Evolutionary conservation across 345 rosid species (phyloP).

Genomic region (Mercurialis annua): DNA sequence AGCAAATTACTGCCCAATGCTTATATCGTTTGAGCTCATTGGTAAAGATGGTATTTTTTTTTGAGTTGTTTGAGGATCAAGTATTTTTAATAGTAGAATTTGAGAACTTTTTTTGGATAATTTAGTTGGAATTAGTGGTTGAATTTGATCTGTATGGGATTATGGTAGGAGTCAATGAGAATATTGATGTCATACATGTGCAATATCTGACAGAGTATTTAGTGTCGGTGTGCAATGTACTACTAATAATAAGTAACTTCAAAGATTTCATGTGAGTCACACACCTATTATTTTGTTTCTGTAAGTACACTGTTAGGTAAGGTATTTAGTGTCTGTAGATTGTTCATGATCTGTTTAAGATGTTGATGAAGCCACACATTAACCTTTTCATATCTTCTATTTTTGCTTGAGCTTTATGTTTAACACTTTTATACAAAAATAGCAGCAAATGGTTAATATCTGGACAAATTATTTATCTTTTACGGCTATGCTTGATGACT

Average conservation of each 20-base stretch:
- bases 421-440: not conserved
- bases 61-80: not conserved
- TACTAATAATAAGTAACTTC: not conserved
- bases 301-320: not conserved
- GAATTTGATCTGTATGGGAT: not conserved
- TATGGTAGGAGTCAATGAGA: not conserved
- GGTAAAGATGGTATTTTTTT: not conserved
- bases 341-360: not conserved
- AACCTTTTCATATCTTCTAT: not conserved
- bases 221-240: not conserved
- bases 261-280: conserved; percentile 4
- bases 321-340: conserved; percentile 6
- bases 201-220: not conserved
- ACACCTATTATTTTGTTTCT: not conserved
- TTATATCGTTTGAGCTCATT: too few species aligned
- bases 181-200: not conserved
- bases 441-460: not conserved
- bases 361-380: not conserved
- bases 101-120: not conserved
- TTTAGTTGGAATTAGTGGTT: not conserved
- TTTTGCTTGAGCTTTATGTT: not conserved
- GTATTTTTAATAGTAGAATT: not conserved
- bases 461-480: not conserved
- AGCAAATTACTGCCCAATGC: too few species aligned
- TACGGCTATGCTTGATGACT: not conserved